Evolutionary conservation across 2,329 filamentous ascomycete species (phyloP), one percentile per base, ranked within the genome.

Genomic region (Arthrobotrys pseudoclavata): DNA sequence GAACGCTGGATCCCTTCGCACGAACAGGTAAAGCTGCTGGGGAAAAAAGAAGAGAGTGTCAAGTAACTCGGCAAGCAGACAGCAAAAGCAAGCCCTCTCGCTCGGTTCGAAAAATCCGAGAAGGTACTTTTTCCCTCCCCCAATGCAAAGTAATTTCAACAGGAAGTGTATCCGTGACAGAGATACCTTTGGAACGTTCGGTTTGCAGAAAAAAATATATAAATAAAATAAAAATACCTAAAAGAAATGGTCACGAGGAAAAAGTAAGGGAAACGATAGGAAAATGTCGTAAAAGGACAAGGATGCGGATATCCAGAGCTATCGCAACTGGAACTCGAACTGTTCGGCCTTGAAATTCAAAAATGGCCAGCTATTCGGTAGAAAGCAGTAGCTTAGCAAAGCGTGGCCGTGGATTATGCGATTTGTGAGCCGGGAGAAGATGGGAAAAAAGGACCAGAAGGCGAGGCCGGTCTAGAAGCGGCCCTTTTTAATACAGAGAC

Each of bases 401-500:
- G 10, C 6, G 15, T 15, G 13, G 37, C 37, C 24, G 50, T 66
- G 31, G 60, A 60, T 52, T 31, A 47, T 61, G 42, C 29, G 71
- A 70, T 76, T 55, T 76, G 64, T 60, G 60, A 57, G 57, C 40
- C 52, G 63, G 42, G 67, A 10, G 18, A 34, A 34, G 13, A n/a
- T 13, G 18, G 20, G 34, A 18, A 18, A 63, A 50, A 45, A 45
- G n/a, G 63, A 64, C 37, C 10, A 69, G 69, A 69, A 37, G 75
- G 75, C 69, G 75, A 79, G 69, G 69, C 75, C 75, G 75, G 69
- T 79, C 69, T 79, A 79, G 75, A 79, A 69, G 69, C 66, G 74
- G 74, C 62, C 66, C 69, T 69, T 66, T 74, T 79, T 79, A 74
- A 79, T 74, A 69, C 64, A 72, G 48, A 62, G 68, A 62, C 37